These are phyloP conservation scores for Cadophora malorum DNA, from an alignment of 2,329 filamentous ascomycete genomes.

Conservation along the genomic window DNA sequence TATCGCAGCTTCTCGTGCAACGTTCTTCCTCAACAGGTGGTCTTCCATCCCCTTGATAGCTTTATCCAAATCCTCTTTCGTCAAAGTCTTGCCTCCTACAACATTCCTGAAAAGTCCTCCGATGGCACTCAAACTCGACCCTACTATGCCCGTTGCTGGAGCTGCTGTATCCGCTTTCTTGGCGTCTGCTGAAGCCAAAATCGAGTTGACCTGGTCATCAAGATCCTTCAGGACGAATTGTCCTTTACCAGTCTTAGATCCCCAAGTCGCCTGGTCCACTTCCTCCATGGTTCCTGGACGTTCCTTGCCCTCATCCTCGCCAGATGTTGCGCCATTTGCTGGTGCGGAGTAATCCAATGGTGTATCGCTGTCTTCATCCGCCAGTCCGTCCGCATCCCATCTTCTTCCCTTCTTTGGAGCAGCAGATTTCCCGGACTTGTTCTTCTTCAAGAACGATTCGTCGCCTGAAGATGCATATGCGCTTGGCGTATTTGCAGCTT, in stretches of 20 bases:
- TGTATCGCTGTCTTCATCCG: constrained; percentile 78
- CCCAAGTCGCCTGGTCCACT: constrained; percentile 83
- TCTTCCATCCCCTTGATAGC: constrained; percentile 97
- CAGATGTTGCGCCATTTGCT: constrained; percentile 58
- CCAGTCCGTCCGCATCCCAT: constrained; percentile 89
- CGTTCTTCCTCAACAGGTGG: constrained; percentile 92
- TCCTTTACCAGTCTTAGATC: constrained; percentile 81
- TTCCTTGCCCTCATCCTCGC: constrained; percentile 55
- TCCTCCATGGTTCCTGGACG: constrained; percentile 70
- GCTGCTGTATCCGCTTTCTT: constrained; percentile 56
- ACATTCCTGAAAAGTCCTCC: constrained; percentile 92
- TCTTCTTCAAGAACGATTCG: constrained; percentile 68
- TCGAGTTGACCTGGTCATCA: constrained; percentile 90
- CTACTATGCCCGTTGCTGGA: constrained; percentile 70
- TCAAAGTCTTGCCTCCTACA: constrained; percentile 91
- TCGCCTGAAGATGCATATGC: constrained; percentile 82
- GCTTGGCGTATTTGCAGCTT: constrained; percentile 65
- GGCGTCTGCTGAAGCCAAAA: constrained; percentile 80
- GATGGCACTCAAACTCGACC: constrained; percentile 80
- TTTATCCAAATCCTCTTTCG: constrained; percentile 86
- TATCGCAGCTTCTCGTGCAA: constrained; percentile 91
- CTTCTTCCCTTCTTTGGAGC: constrained; percentile 82
- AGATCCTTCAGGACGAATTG: constrained; percentile 94
- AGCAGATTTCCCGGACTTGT: constrained; percentile 60
- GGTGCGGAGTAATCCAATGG: constrained; percentile 88